These are phyloP conservation scores for Solanum virginianum DNA, from an alignment of 257 asterid genomes.

Conservation along the genomic window DNA sequence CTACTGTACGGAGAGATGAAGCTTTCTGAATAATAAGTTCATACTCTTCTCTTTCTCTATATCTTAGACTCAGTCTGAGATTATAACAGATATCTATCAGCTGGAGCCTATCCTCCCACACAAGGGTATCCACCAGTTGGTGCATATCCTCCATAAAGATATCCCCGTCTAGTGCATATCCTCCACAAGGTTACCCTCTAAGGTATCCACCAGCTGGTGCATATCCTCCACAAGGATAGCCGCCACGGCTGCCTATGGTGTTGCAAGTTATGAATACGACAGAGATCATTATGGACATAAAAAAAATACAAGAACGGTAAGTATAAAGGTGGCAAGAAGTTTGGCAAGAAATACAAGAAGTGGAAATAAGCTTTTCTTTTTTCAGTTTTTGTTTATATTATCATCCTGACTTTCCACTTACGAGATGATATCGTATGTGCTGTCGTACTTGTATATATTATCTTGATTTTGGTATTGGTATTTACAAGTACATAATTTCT, in stretches of 20 bases:
- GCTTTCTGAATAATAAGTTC: too few species aligned
- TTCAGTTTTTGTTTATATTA: background rate
- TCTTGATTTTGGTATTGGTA: background rate
- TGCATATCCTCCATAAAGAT: background rate
- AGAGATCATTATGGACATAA: background rate
- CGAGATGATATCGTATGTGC: background rate
- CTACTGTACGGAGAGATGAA: too few species aligned
- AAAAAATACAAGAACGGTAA: background rate
- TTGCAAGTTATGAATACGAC: background rate
- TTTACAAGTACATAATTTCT: background rate
- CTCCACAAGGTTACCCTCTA: background rate
- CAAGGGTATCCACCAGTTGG: background rate
- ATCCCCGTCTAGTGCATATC: background rate
- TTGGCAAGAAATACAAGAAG: background rate
- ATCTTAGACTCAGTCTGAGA: too few species aligned
- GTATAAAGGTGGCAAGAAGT: background rate
- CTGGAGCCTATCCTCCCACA: background rate
- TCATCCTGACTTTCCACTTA: background rate
- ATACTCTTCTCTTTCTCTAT: too few species aligned
- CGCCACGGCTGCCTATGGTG: background rate
- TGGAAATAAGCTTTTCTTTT: background rate
- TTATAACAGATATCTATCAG: too few species aligned
- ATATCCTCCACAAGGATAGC: background rate
- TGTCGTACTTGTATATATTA: background rate
- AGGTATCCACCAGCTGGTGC: too few species aligned